Percentiles rank a stretch among this genome's conserved stretches.
phyloP scores from a whole-genome alignment of 1,284 basidiomycete genomes.

The Leccinum variabile region DNA sequence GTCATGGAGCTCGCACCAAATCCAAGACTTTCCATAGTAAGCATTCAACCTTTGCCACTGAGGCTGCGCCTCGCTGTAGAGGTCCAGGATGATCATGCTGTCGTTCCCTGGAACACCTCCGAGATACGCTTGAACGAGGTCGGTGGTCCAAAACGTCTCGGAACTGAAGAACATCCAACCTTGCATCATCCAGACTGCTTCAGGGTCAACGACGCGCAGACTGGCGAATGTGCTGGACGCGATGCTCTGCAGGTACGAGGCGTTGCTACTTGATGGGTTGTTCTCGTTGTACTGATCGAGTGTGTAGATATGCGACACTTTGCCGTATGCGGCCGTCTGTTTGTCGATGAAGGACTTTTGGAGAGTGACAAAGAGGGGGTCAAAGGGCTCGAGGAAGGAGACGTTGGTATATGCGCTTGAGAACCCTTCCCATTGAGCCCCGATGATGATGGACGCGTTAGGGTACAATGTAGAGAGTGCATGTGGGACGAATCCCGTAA shows the following conservation, averaged over 20 bases:
- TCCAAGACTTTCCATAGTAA: conserved; percentile 36
- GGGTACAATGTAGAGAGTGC: conserved; percentile 37
- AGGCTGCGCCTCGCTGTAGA: neutral
- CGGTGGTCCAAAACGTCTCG: conserved; percentile 41
- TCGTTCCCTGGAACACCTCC: conserved; percentile 10
- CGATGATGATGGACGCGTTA: conserved; percentile 40
- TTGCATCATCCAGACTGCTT: conserved; percentile 15
- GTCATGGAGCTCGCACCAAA: conserved; percentile 40
- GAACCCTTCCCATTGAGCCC: conserved; percentile 41
- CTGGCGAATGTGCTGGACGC: conserved; percentile 38
- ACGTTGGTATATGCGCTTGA: conserved; percentile 36
- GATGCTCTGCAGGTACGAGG: conserved; percentile 30
- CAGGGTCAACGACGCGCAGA: conserved; percentile 38
- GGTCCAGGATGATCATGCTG: neutral
- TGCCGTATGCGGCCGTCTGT: conserved; percentile 42
- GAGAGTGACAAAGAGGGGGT: conserved; percentile 19
- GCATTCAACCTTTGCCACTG: conserved; percentile 43
- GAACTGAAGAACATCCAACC: conserved; percentile 46
- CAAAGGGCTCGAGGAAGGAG: conserved; percentile 45
- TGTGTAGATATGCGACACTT: conserved; percentile 44
- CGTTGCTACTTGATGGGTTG: conserved; percentile 38
- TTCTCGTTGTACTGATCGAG: conserved; percentile 51
- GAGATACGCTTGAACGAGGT: conserved; percentile 42
- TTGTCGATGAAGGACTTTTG: conserved; percentile 42
- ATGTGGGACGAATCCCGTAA: conserved; percentile 45